A percentile compares a stretch with the other conserved stretches of the same genome.
Conservation (phyloP, 1,139 yeast genomes). For the Taiozyma sp. region DNA sequence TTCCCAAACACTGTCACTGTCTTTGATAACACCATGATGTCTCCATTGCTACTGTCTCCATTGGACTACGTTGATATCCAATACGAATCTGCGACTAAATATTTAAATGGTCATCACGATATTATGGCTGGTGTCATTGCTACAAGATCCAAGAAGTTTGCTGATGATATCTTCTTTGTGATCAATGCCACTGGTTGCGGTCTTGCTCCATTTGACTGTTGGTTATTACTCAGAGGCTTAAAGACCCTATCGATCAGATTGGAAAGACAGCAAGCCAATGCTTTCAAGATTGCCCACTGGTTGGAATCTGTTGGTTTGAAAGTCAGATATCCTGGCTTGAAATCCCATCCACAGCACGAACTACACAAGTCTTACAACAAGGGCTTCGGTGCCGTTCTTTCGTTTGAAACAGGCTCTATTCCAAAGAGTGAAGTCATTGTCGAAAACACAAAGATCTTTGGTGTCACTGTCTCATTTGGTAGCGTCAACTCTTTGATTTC, state of each 20-base stretch:
- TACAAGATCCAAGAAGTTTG: constrained; percentile 55
- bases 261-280: constrained; percentile 83
- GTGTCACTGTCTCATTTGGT: constrained; percentile 91
- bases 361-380: constrained; percentile 72
- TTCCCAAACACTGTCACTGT: constrained; percentile 73
- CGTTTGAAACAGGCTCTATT: constrained; percentile 81
- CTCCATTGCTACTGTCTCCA: constrained; percentile 83
- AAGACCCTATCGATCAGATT: constrained; percentile 81
- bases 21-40: constrained; percentile 95
- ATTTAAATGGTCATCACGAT: constrained; percentile 91
- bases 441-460: constrained; percentile 71
- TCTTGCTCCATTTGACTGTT: constrained; percentile 83
- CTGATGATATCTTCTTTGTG: constrained; percentile 66
- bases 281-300: constrained; percentile 69
- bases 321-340: constrained; percentile 83
- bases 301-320: constrained; percentile 55
- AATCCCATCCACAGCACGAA: constrained; percentile 76
- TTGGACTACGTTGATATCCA: constrained; percentile 83
- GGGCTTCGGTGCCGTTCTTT: constrained; percentile 87
- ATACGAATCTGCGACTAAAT: constrained; percentile 90
- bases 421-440: constrained; percentile 68
- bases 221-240: constrained; percentile 84
- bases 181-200: constrained; percentile 92
- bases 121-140: constrained; percentile 94
- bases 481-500: constrained; percentile 89